Percentiles rank a stretch among this genome's conserved stretches.
These are phyloP conservation scores for Boletus semigastroideus DNA, from an alignment of 1,284 basidiomycete species.

Conservation along the genomic window DNA sequence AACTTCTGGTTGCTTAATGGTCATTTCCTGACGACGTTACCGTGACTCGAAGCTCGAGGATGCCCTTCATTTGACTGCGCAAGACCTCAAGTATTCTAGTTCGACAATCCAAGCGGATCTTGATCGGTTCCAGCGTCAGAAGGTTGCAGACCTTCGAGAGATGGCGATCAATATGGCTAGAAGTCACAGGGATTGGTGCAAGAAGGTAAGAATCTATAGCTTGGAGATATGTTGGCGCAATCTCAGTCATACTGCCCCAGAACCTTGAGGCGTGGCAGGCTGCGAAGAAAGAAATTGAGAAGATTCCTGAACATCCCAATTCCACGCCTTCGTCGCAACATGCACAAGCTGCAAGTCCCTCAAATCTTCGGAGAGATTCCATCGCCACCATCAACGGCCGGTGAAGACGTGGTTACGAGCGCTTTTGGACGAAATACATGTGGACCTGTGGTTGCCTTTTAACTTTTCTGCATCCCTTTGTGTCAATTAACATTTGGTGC, in stretches of 20 bases:
- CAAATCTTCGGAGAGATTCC: constrained; percentile 56
- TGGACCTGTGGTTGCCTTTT: constrained; percentile 13
- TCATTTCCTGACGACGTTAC: constrained; percentile 19
- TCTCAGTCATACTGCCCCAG: constrained; percentile 42
- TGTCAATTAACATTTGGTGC: constrained; percentile 19
- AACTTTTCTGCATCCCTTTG: constrained; percentile 6
- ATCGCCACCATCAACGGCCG: constrained; percentile 54
- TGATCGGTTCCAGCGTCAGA: constrained; percentile 97
- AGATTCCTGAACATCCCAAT: constrained; percentile 89
- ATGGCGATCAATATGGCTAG: constrained; percentile 90
- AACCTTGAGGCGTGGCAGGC: constrained; percentile 97
- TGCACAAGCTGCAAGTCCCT: constrained; percentile 33
- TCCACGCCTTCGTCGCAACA: constrained; percentile 45
- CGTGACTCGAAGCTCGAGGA: constrained; percentile 74
- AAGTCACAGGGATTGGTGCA: constrained; percentile 94
- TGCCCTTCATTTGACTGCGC: constrained; percentile 83
- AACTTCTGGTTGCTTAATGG: constrained; percentile 11
- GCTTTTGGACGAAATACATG: constrained; percentile 12
- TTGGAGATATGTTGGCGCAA: constrained; percentile 5
- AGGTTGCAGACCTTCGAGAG: constrained; percentile 92
- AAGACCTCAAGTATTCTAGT: constrained; percentile 94
- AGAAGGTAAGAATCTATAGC: constrained; percentile 60
- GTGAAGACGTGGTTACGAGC: constrained; percentile 29
- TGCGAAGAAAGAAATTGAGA: constrained; percentile 86
- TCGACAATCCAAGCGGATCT: constrained; percentile 96